Evolutionary conservation across 371 early-diverging fungal genomes (phyloP).

Genomic region (Mortierella polycephala): DNA sequence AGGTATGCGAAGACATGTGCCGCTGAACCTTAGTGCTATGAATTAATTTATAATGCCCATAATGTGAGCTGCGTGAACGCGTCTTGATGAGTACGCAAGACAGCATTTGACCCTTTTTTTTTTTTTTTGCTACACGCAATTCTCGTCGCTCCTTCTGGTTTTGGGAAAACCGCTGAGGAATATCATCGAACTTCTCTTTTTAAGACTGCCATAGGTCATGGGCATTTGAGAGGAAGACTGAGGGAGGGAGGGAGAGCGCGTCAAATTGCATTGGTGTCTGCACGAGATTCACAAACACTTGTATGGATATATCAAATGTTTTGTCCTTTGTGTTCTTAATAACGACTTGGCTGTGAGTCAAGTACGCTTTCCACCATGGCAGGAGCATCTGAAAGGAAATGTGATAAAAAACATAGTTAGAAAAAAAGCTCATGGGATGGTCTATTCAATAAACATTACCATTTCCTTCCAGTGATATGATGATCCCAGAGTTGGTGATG

Average conservation of each 20-base stretch:
- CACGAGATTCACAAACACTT: constrained; percentile 1
- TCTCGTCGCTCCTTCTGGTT: too few species aligned
- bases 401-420: background rate
- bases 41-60: too few species aligned
- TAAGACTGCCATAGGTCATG: background rate
- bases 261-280: background rate
- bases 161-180: too few species aligned
- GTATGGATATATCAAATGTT: background rate
- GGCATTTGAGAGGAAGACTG: background rate
- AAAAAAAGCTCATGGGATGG: background rate
- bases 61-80: too few species aligned
- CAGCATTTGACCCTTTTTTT: too few species aligned
- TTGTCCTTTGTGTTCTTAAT: background rate
- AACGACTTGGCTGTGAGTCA: background rate
- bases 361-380: background rate
- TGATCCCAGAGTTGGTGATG: constrained; percentile 8
- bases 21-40: background rate
- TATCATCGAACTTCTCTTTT: background rate
- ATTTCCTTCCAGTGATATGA: background rate
- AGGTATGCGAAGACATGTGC: background rate
- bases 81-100: too few species aligned
- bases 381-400: background rate
- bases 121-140: too few species aligned
- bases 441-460: constrained; percentile 1
- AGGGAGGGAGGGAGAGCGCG: too few species aligned